Conservation (phyloP, 2,329 filamentous ascomycete species). For the Talaromyces rugulosus region DNA sequence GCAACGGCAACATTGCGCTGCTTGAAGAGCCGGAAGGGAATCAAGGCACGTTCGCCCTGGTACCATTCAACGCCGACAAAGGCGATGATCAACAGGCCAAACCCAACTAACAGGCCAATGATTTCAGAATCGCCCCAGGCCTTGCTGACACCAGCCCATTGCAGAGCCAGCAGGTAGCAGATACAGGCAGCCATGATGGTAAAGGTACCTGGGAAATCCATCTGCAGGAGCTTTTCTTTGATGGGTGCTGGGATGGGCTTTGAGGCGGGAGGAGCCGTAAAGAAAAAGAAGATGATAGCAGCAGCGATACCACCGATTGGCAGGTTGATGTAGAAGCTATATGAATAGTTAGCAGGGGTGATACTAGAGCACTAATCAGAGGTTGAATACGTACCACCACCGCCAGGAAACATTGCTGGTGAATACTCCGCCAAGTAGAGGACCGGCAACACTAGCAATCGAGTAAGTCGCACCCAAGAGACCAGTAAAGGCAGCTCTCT, state of each 20-base stretch:
- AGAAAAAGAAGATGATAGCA: conserved; percentile 23
- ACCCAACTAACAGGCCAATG: conserved; percentile 12
- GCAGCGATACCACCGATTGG: conserved; percentile 26
- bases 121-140: conserved; percentile 10
- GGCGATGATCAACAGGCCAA: conserved; percentile 18
- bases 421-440: conserved; percentile 44
- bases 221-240: conserved; percentile 20
- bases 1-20: conserved; percentile 33
- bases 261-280: conserved; percentile 18
- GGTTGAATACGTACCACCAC: conserved; percentile 30
- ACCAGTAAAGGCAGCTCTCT: conserved; percentile 29
- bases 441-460: conserved; percentile 46
- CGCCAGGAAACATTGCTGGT: conserved; percentile 44
- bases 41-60: conserved; percentile 22
- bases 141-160: conserved; percentile 13
- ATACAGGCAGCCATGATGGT: conserved; percentile 18
- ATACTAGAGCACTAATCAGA: background rate
- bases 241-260: conserved; percentile 11
- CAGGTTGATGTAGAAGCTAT: conserved; percentile 32
- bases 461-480: conserved; percentile 49
- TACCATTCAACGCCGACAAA: conserved; percentile 21
- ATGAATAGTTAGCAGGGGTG: conserved; percentile 9
- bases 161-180: conserved; percentile 13
- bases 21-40: conserved; percentile 33
- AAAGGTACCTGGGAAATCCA: conserved; percentile 21